Base-by-base conservation (phyloP, 148 eudicot genomes). In the Cornus controversa region DNA sequence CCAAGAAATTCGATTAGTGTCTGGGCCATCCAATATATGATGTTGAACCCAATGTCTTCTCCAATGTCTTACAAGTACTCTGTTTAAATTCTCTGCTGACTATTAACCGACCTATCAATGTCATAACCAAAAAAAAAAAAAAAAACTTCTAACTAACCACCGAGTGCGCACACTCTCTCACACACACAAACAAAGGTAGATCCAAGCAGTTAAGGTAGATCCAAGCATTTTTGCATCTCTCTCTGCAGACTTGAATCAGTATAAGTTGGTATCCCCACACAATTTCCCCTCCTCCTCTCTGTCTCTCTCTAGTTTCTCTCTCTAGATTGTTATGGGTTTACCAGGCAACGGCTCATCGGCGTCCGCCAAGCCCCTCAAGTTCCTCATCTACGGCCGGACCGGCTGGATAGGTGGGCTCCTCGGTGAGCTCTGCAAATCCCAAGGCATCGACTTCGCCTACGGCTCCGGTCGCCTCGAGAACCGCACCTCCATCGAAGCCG, bases 351-450 rank as follows among this genome's bases (percentile, higher is more conserved):
- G 74, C 58, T 65, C 74, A 50, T 53, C 78, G 20, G 22, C 62
- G 5, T 64, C 79, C 5, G 75, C 22, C 28, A 74, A 75, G 70
- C 74, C 79, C 65, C 70, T 77, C 10, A 86, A 88, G 28, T 88
- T 88, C 87, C 85, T 88, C 31, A 86, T 88, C 82, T 88, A 88
- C 79, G 91, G 91, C 62, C 81, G 84, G 4, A 88, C 91, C 24
- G 91, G 91, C 13, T 88, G 91, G 91, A 84, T 88, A 76, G 91
- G 91, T 54, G 91, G 91, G 31, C 58, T 85, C 26, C 77, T 88
- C 24, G 91, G 91, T 64, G 67, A 70, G 25, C 84, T 88, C 58
- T 84, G 87, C 70, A 77, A 84, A 14, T 50, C 89, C 58, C 91
- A 88, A 40, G 77, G 78, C 57, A 86, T 88, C 76, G 26, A 72